A percentile compares a stretch with the other conserved stretches of the same genome.
Evolutionary conservation across 2,329 filamentous ascomycete species (phyloP).

Genomic region (Diaporthe amygdali): DNA sequence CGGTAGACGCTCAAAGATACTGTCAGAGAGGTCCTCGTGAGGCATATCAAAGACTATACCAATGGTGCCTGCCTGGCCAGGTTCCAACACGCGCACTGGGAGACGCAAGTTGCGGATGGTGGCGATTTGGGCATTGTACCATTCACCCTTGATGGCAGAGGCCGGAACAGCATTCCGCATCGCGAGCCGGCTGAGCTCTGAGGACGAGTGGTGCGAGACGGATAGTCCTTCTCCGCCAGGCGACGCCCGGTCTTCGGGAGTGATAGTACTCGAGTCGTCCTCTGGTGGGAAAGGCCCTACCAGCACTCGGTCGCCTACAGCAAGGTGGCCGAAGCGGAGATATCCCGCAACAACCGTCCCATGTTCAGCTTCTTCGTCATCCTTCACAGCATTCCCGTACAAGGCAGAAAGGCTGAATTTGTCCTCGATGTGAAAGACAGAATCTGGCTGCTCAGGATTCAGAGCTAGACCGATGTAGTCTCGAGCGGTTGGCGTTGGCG

Average conservation of each 20-base stretch:
- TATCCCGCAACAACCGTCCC: conserved; percentile 85
- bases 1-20: conserved; percentile 34
- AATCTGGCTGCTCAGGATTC: conserved; percentile 64
- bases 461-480: conserved; percentile 60
- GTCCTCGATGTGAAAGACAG: conserved; percentile 89
- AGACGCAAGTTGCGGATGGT: conserved; percentile 89
- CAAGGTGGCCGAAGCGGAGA: conserved; percentile 77
- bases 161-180: conserved; percentile 58
- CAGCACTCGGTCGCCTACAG: conserved; percentile 77
- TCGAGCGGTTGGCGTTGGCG: conserved; percentile 55
- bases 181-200: conserved; percentile 58
- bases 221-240: conserved; percentile 55
- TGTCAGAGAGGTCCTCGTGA: conserved; percentile 38
- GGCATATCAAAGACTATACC: conserved; percentile 70
- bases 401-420: conserved; percentile 77
- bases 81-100: conserved; percentile 75
- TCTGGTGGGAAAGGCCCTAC: conserved; percentile 78
- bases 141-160: conserved; percentile 66
- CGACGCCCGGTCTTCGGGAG: conserved; percentile 53
- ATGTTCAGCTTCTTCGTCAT: conserved; percentile 48
- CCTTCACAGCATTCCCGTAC: conserved; percentile 53
- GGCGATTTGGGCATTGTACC: conserved; percentile 80
- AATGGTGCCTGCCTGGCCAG: conserved; percentile 88
- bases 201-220: conserved; percentile 57
- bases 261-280: conserved; percentile 45